A percentile compares a stretch with the other conserved stretches of the same genome.
phyloP scores from a whole-genome alignment of 352 stramenopile species.

The Globisporangium cylindrosporum region DNA sequence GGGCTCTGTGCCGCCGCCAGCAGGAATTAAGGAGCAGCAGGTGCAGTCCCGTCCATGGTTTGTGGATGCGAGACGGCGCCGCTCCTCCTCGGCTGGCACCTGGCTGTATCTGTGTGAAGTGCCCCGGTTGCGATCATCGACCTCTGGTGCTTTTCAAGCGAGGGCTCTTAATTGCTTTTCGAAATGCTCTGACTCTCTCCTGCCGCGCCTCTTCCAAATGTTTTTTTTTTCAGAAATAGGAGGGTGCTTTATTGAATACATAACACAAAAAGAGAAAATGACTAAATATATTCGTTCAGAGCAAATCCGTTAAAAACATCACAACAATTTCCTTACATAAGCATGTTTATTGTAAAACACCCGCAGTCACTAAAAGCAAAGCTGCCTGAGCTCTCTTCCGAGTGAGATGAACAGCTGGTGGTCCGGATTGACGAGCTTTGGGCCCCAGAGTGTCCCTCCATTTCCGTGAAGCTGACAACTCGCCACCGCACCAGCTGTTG shows the following conservation, averaged over 20 bases:
- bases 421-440: not conserved
- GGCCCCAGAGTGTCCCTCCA: not conserved
- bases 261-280: no score
- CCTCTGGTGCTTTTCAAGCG: no score
- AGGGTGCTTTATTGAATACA: not conserved
- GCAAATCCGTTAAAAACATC: no score
- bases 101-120: not conserved
- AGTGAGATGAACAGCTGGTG: not conserved
- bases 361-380: not conserved
- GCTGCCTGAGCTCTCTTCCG: not conserved
- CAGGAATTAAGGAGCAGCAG: conserved; percentile 15
- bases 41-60: not conserved
- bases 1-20: conserved; percentile 3
- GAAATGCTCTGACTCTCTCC: conserved; percentile 4
- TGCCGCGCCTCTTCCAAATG: conserved; percentile 1
- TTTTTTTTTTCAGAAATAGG: not conserved
- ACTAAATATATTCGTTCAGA: no score
- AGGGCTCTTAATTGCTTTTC: not conserved
- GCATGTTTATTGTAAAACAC: not conserved
- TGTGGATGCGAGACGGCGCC: not conserved
- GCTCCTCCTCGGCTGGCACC: not conserved
- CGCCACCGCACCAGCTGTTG: not conserved
- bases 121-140: not conserved
- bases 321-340: no score
- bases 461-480: not conserved